phyloP scores from a whole-genome alignment of 1,284 basidiomycete genomes.

The Ceratobasidium sp. region DNA sequence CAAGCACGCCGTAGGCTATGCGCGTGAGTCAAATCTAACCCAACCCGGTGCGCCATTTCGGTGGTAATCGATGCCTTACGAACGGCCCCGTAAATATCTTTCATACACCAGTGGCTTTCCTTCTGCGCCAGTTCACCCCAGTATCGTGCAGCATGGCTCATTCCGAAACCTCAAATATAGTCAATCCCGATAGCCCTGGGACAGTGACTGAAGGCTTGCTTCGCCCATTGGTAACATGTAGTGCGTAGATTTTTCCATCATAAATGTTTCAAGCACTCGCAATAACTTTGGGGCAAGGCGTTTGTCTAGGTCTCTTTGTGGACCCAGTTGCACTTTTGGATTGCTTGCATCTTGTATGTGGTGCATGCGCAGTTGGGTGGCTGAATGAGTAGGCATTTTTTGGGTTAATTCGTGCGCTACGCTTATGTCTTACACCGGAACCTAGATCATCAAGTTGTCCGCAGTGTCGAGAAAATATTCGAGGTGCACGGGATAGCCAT shows the following conservation, averaged over 20 bases:
- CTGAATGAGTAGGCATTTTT: conserved; percentile 5
- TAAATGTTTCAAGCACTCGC: not conserved
- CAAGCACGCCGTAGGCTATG: not conserved
- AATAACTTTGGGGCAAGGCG: conserved; percentile 1
- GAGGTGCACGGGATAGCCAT: conserved; percentile 34
- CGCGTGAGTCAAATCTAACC: not conserved
- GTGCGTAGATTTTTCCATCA: not conserved
- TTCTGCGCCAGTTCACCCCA: no score
- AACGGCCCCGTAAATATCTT: not conserved
- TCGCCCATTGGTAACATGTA: conserved; percentile 27
- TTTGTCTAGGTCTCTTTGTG: conserved; percentile 28
- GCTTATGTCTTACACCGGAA: not conserved
- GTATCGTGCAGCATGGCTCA: conserved; percentile 11
- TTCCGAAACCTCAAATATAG: not conserved
- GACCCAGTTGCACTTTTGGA: conserved; percentile 32
- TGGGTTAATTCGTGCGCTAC: no score
- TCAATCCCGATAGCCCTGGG: not conserved
- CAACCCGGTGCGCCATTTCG: not conserved
- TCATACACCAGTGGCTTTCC: not conserved
- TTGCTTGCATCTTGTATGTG: conserved; percentile 33
- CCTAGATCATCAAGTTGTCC: conserved; percentile 16
- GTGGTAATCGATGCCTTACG: not conserved
- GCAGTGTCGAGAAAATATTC: conserved; percentile 20
- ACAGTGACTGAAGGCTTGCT: conserved; percentile 4
- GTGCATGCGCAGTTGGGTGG: conserved; percentile 33